A percentile compares a stretch with the other conserved stretches of the same genome.
phyloP scores from a whole-genome alignment of 2,329 filamentous ascomycete genomes.

The Penicillium oxalicum region DNA sequence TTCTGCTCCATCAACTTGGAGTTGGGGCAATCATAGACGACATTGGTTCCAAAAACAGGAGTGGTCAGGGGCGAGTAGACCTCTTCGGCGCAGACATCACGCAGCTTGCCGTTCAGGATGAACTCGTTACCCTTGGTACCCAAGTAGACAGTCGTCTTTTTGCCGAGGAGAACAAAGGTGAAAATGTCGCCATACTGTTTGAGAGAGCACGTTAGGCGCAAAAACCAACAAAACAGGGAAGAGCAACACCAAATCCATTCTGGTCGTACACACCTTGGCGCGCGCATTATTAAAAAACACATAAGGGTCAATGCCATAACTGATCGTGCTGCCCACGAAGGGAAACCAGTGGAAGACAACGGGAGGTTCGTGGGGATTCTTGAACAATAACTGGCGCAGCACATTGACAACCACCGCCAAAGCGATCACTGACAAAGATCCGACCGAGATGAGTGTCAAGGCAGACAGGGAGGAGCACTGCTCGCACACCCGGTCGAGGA shows the following conservation, averaged over 20 bases:
- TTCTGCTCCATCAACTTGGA: slow-evolving; percentile 94
- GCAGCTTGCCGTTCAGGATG: slow-evolving; percentile 83
- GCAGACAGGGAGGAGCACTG: slow-evolving; percentile 44
- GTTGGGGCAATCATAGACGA: slow-evolving; percentile 87
- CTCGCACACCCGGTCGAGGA: slow-evolving; percentile 42
- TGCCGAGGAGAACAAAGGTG: slow-evolving; percentile 81
- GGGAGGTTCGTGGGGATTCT: slow-evolving; percentile 71
- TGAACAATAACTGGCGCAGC: slow-evolving; percentile 69
- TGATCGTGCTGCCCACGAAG: slow-evolving; percentile 82
- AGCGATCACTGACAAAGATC: slow-evolving; percentile 44
- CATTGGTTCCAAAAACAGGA: slow-evolving; percentile 72
- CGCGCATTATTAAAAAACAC: slow-evolving; percentile 60
- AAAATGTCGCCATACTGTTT: slow-evolving; percentile 77
- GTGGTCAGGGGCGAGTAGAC: slow-evolving; percentile 73
- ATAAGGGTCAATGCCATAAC: slow-evolving; percentile 81
- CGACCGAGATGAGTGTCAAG: slow-evolving; percentile 43
- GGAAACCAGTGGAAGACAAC: slow-evolving; percentile 61
- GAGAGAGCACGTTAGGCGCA: slow-evolving; percentile 1
- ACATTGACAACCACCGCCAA: slow-evolving; percentile 70
- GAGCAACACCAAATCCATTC: not conserved
- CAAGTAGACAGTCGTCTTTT: slow-evolving; percentile 80
- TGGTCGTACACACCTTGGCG: slow-evolving; percentile 58
- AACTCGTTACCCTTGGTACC: slow-evolving; percentile 83
- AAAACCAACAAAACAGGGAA: not conserved
- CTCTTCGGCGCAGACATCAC: slow-evolving; percentile 85